A percentile compares a stretch with the other conserved stretches of the same genome.
Conservation (phyloP, 768 basidiomycete genomes). For the Boletus pseudo-olivaceus region DNA sequence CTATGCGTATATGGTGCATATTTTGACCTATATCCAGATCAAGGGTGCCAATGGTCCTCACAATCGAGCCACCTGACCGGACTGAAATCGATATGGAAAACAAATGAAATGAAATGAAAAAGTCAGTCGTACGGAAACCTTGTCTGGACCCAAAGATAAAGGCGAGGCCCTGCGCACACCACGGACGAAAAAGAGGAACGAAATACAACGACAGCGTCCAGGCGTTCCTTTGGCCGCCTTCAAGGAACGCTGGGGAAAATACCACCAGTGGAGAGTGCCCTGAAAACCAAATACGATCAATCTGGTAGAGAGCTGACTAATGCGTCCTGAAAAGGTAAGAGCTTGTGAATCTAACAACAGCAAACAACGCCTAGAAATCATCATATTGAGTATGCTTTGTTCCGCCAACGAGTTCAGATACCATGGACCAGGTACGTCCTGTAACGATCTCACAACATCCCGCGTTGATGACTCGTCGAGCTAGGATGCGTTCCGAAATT, state of each 20-base stretch:
- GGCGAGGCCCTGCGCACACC: not conserved
- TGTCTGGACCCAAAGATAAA: conserved; percentile 5
- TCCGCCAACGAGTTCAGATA: not conserved
- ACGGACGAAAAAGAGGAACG: not conserved
- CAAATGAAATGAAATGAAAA: conserved; percentile 6
- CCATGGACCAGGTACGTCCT: conserved; percentile 29
- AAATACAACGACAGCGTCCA: conserved; percentile 10
- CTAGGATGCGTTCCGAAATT: conserved; percentile 58
- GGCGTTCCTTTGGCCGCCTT: too few relatives aligned
- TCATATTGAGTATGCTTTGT: not conserved
- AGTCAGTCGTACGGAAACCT: not conserved
- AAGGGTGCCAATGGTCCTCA: conserved; percentile 32
- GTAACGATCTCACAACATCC: not conserved
- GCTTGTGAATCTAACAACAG: conserved; percentile 26
- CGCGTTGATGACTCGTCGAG: not conserved
- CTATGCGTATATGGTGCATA: conserved; percentile 13
- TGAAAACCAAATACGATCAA: not conserved
- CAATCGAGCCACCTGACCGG: conserved; percentile 12
- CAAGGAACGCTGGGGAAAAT: not conserved
- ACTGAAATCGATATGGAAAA: conserved; percentile 17
- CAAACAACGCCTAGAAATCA: conserved; percentile 24
- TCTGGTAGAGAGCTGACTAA: conserved; percentile 7
- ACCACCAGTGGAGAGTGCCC: not conserved
- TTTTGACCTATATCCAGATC: conserved; percentile 26
- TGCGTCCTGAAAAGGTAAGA: conserved; percentile 4